These are phyloP conservation scores for Evernia prunastri DNA, from an alignment of 495 filamentous ascomycete genomes.

Conservation along the genomic window DNA sequence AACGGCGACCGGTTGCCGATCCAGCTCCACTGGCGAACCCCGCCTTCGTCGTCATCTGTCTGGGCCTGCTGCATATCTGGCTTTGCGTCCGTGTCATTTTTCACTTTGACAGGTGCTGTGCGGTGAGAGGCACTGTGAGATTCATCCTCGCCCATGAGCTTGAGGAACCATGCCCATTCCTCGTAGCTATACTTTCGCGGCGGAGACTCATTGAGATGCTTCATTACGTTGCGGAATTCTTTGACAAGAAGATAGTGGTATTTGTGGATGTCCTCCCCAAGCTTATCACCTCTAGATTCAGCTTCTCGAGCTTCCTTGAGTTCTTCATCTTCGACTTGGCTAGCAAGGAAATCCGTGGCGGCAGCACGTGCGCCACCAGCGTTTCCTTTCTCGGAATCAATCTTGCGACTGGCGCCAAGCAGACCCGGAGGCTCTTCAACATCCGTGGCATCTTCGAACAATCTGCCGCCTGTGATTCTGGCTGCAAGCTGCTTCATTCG, in stretches of 20 bases:
- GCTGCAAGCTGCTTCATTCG: slow-evolving; percentile 21
- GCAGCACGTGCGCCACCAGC: slow-evolving; percentile 9
- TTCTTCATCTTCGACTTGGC: slow-evolving; percentile 35
- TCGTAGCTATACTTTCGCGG: slow-evolving; percentile 66
- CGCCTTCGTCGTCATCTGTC: slow-evolving; percentile 24
- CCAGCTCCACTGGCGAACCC: slow-evolving; percentile 62
- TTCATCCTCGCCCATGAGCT: slow-evolving; percentile 67
- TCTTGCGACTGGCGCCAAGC: slow-evolving; percentile 5
- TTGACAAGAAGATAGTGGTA: slow-evolving; percentile 62
- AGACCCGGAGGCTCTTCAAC: slow-evolving; percentile 13
- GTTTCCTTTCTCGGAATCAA: slow-evolving; percentile 7
- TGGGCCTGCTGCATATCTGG: slow-evolving; percentile 36
- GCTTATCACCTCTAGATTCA: slow-evolving; percentile 37
- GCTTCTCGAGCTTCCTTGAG: slow-evolving; percentile 37
- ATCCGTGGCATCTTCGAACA: slow-evolving; percentile 1
- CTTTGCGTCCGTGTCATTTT: slow-evolving; percentile 23
- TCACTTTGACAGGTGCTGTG: slow-evolving; percentile 22
- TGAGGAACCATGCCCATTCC: slow-evolving; percentile 78
- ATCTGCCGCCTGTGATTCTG: slow-evolving; percentile 8
- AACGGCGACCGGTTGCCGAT: slow-evolving; percentile 64
- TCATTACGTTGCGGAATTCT: slow-evolving; percentile 61
- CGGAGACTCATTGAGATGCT: slow-evolving; percentile 52
- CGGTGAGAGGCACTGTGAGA: slow-evolving; percentile 29
- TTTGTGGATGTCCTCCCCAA: slow-evolving; percentile 45
- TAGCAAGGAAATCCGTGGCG: slow-evolving; percentile 29